Base-by-base conservation (phyloP, 2,329 filamentous ascomycete species). In the Macroventuria anomochaeta region DNA sequence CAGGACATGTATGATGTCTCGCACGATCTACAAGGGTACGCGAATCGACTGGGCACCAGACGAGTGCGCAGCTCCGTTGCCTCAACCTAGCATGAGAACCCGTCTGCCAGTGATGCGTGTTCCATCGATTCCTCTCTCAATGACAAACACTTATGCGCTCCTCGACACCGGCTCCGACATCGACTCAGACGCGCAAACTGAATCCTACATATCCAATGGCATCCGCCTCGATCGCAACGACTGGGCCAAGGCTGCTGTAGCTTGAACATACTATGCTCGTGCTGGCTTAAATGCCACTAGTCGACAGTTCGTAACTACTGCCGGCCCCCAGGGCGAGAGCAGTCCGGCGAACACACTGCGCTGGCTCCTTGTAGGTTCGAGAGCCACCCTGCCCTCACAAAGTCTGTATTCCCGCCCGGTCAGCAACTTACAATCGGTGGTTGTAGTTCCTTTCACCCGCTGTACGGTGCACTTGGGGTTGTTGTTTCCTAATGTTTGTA, bases 21-120 rank as follows among this genome's bases (percentile, higher is more conserved):
- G 75, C 51, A 85, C 83, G 12, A 81, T 81, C 25, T 96, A 95
- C 77, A 90, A 87, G 67, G 81, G 83, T 18, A 85, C 81, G 55
- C 86, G 81, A 57, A 88, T 96, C 61, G 85, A 88, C 12, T 93
- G 86, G 81, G 85, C 81, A 56, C 73, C 77, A 0, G 91, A 96
- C 64, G 89, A 93, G 62, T 96, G 91, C 67, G 83, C 84, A 31
- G 80, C 83, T 50, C 81, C 86, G 1, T 71, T 88, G 40, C 76
- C 78, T 23, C 64, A 43, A 13, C 59, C 56, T 21, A 29, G 15
- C 4, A 21, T 36, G 33, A 71, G 53, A 41, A 25, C 37, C 8
- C 55, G 55, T 2, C 47, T 43, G 4, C 40, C 59, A 2, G 39
- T 49, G n/a, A 36, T 53, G 13, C 51, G 46, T 25, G n/a, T 47